These are phyloP conservation scores for Annulohypoxylon moriforme DNA, from an alignment of 495 filamentous ascomycete species.

Conservation along the genomic window DNA sequence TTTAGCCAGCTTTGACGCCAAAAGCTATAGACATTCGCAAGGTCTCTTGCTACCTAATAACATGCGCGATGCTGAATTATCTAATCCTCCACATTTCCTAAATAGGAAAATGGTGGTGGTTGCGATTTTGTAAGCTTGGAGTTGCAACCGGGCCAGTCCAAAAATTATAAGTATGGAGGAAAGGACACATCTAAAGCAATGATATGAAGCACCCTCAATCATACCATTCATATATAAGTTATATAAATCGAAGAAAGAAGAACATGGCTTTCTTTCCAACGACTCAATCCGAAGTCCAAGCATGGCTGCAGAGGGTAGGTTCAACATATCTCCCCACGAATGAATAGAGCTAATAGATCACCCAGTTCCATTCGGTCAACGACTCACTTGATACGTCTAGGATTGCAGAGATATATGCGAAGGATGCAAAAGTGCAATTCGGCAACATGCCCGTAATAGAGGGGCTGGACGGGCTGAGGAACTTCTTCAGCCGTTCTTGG, in stretches of 20 bases:
- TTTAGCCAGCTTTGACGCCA: neutral
- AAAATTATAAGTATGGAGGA: conserved; percentile 32
- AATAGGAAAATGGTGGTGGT: conserved; percentile 41
- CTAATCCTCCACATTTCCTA: conserved; percentile 16
- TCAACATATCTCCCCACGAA: neutral
- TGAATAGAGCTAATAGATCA: neutral
- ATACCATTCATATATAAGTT: neutral
- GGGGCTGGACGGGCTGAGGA: conserved; percentile 25
- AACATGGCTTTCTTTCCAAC: conserved; percentile 42
- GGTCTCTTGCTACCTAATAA: neutral
- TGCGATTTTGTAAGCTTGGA: conserved; percentile 28
- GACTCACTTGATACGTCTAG: conserved; percentile 34
- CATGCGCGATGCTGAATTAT: neutral
- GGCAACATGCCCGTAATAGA: conserved; percentile 34
- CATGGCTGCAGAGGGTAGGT: conserved; percentile 36
- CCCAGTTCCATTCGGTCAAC: conserved; percentile 31
- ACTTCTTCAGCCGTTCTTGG: conserved; percentile 36
- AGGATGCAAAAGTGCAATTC: conserved; percentile 33
- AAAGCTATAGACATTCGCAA: neutral
- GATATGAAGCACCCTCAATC: neutral
- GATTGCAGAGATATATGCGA: conserved; percentile 26
- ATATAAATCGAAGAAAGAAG: neutral
- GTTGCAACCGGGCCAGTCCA: neutral
- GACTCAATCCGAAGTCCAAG: conserved; percentile 26
- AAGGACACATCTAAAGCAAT: neutral